These are phyloP conservation scores for Myxozyma sirexii DNA, from an alignment of 805 yeast species.

Conservation along the genomic window DNA sequence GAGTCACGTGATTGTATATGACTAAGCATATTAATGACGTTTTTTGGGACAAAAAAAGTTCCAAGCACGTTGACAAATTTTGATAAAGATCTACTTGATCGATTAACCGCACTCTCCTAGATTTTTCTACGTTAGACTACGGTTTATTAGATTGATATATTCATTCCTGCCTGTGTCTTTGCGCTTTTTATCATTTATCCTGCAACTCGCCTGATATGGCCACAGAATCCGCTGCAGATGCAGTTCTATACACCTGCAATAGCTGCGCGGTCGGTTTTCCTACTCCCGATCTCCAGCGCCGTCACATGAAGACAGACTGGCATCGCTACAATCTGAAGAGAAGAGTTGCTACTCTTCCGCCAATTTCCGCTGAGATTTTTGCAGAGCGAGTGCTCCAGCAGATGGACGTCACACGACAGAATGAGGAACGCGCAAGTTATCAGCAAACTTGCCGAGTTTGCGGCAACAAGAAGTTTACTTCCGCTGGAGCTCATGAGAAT, in stretches of 20 bases:
- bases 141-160: too few relatives aligned
- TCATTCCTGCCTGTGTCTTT: too few relatives aligned
- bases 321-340: conserved; percentile 94
- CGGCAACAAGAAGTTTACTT: conserved; percentile 35
- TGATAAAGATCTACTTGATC: too few relatives aligned
- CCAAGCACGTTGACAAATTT: too few relatives aligned
- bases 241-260: conserved; percentile 68
- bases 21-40: not conserved
- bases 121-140: too few relatives aligned
- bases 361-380: conserved; percentile 68
- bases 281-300: conserved; percentile 80
- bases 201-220: not conserved
- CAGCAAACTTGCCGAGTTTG: conserved; percentile 32
- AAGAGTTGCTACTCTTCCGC: conserved; percentile 80
- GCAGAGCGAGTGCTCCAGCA: conserved; percentile 64
- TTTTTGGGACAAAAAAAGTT: not conserved
- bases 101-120: too few relatives aligned
- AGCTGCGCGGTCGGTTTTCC: conserved; percentile 83
- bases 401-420: conserved; percentile 33
- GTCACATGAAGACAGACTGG: conserved; percentile 98
- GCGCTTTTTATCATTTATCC: too few relatives aligned
- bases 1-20: not conserved
- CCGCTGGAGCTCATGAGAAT: conserved; percentile 36
- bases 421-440: conserved; percentile 25
- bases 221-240: not conserved